A percentile compares a stretch with the other conserved stretches of the same genome.
phyloP scores from a whole-genome alignment of 2,329 filamentous ascomycete genomes.

The Colletotrichum scovillei region DNA sequence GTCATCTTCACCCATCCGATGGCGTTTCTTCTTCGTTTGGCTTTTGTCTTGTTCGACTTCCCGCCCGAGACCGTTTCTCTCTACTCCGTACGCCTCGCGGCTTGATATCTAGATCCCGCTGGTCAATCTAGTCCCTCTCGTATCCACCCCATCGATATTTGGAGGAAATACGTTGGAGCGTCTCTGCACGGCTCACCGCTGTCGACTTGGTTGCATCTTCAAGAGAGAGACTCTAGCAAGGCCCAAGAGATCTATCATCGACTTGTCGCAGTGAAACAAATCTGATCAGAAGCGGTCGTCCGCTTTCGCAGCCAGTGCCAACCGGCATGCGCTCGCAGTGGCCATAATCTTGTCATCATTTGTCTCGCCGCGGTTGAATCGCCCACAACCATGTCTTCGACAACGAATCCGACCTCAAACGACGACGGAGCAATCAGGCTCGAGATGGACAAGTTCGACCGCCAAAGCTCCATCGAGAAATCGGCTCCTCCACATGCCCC shows the following conservation, averaged over 20 bases:
- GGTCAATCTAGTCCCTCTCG: neutral
- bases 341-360: neutral
- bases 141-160: neutral
- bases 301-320: neutral
- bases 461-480: slow-evolving; percentile 46
- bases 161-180: neutral
- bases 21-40: neutral
- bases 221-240: neutral
- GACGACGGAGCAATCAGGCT: slow-evolving; percentile 9
- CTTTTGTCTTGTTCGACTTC: neutral
- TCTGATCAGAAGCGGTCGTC: neutral
- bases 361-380: too few species aligned
- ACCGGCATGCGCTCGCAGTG: neutral
- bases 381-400: neutral
- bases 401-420: neutral
- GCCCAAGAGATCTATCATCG: neutral
- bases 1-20: neutral
- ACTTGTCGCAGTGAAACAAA: neutral
- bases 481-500: slow-evolving; percentile 40
- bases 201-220: neutral
- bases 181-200: neutral
- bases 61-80: neutral
- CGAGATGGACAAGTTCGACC: slow-evolving; percentile 47
- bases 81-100: neutral
- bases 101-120: neutral